Conservation (phyloP, 108 stramenopile genomes). For the Nitzschia sp. region DNA sequence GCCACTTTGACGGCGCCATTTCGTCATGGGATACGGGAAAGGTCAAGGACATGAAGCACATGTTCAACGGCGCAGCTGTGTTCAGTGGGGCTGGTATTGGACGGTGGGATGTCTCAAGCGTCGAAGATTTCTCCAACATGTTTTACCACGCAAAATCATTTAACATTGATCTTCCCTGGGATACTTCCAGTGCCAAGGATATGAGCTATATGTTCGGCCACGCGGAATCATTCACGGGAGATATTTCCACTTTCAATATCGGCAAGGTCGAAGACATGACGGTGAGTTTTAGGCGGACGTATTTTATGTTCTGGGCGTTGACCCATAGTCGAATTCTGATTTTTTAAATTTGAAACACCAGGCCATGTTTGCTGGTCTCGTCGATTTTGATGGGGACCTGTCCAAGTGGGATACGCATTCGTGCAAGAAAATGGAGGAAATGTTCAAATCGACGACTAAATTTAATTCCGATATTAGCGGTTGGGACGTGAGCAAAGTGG, state of each 20-base stretch:
- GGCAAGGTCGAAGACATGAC: too few species aligned
- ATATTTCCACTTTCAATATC: too few species aligned
- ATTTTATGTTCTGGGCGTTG: too few species aligned
- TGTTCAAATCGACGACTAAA: background rate
- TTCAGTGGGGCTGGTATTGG: background rate
- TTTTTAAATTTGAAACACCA: too few species aligned
- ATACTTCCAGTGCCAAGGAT: background rate
- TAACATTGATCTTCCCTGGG: background rate
- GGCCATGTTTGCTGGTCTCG: background rate
- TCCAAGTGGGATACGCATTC: background rate
- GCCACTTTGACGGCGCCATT: background rate
- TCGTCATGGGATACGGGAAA: background rate
- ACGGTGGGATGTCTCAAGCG: background rate
- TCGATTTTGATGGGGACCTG: background rate
- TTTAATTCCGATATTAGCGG: background rate
- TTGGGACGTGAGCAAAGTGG: background rate
- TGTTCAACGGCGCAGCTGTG: background rate
- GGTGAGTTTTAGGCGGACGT: too few species aligned
- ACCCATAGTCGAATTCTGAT: too few species aligned
- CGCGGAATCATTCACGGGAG: too few species aligned
- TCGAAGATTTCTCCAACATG: background rate
- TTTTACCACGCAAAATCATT: background rate
- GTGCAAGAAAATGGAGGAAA: background rate
- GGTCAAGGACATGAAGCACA: background rate
- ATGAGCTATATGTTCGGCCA: too few species aligned